Conservation (phyloP, 2,329 filamentous ascomycete species). For the Clonostachys solani region DNA sequence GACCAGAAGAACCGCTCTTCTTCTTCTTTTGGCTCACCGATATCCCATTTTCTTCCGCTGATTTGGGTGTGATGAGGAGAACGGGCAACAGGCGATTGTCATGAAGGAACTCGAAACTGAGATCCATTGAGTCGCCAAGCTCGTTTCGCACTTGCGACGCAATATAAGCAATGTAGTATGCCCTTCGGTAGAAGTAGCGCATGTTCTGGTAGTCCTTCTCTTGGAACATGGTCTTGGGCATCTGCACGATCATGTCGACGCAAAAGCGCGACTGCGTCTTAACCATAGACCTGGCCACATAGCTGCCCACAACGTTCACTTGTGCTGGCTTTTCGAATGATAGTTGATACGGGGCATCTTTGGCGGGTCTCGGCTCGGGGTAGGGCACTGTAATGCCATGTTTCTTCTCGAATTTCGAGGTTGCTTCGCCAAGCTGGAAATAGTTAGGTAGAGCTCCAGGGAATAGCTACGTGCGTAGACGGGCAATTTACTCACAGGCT, state of each 20-base stretch:
- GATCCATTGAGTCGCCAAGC: constrained; percentile 45
- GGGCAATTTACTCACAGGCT: constrained; percentile 36
- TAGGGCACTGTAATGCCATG: constrained; percentile 75
- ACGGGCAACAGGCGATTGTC: constrained; percentile 76
- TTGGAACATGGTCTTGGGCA: constrained; percentile 78
- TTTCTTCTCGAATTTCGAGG: constrained; percentile 60
- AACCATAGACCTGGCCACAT: constrained; percentile 70
- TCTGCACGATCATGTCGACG: constrained; percentile 82
- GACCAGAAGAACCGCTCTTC: constrained; percentile 16
- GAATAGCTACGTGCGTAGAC: background rate
- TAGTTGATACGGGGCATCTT: constrained; percentile 78
- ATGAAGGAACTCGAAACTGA: constrained; percentile 63
- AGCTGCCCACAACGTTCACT: constrained; percentile 87
- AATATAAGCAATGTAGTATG: constrained; percentile 85
- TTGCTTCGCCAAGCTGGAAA: constrained; percentile 62
- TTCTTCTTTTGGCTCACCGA: constrained; percentile 8
- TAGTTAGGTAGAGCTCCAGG: constrained; percentile 3
- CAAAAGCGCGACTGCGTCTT: constrained; percentile 54
- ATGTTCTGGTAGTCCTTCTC: constrained; percentile 93
- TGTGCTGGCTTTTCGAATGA: constrained; percentile 70
- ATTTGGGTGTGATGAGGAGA: constrained; percentile 36
- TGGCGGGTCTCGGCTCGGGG: constrained; percentile 71
- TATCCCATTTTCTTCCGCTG: constrained; percentile 12
- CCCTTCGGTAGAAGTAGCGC: constrained; percentile 90
- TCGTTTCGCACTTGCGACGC: constrained; percentile 63